These are phyloP conservation scores for Aspergillus incahuasiensis DNA, from an alignment of 495 filamentous ascomycete genomes.

Conservation along the genomic window DNA sequence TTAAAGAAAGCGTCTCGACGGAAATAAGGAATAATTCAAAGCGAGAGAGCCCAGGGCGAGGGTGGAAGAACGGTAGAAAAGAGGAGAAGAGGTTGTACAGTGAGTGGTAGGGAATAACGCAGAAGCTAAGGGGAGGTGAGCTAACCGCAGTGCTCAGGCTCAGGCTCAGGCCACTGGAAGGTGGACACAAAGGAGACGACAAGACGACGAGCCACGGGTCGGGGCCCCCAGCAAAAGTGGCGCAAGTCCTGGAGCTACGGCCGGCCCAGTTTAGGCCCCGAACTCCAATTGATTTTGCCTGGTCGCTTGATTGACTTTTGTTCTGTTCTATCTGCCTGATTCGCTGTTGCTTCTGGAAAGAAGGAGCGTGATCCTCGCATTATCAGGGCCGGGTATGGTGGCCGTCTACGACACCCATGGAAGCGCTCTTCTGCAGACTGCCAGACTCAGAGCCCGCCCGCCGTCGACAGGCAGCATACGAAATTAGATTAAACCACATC, in stretches of 20 bases:
- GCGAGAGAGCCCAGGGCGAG: constrained; percentile 11
- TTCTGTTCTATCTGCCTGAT: background rate
- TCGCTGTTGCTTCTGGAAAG: background rate
- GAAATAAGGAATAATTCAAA: constrained; percentile 14
- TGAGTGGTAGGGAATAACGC: constrained; percentile 13
- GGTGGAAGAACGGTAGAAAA: constrained; percentile 11
- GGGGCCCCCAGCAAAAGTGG: constrained; percentile 21
- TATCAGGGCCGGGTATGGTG: constrained; percentile 1
- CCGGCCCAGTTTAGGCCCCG: constrained; percentile 11
- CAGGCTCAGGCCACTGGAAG: constrained; percentile 19
- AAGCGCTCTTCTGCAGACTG: background rate
- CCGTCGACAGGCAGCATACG: no score
- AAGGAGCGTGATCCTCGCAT: constrained; percentile 4
- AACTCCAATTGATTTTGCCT: background rate
- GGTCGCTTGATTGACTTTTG: background rate
- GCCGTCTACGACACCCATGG: constrained; percentile 6
- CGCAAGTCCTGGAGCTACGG: constrained; percentile 18
- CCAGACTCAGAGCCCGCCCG: background rate
- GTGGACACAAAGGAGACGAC: constrained; percentile 21
- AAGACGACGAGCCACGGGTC: constrained; percentile 24
- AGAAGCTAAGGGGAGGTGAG: constrained; percentile 18
- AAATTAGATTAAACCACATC: constrained; percentile 12
- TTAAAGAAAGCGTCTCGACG: background rate
- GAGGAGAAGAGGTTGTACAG: constrained; percentile 23
- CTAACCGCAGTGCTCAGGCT: constrained; percentile 9